phyloP scores from a whole-genome alignment of 2,329 filamentous ascomycete genomes.

The Tolypocladium guangdongense region DNA sequence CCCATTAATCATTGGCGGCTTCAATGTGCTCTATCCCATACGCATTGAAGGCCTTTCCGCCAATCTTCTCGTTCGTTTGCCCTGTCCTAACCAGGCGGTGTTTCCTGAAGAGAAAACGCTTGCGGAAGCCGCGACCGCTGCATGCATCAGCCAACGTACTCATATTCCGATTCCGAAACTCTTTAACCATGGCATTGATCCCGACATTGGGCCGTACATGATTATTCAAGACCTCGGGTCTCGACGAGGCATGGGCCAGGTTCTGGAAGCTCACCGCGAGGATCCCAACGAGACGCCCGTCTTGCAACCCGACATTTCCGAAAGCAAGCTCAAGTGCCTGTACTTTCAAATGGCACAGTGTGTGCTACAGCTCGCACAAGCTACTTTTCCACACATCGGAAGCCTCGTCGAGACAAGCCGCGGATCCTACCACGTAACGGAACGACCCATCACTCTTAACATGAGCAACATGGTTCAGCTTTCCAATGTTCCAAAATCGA shows the following conservation, averaged over 20 bases:
- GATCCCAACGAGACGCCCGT: constrained; percentile 10
- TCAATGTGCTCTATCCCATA: constrained; percentile 15
- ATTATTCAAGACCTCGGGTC: constrained; percentile 11
- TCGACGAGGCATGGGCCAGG: constrained; percentile 9
- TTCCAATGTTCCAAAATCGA: constrained; percentile 11
- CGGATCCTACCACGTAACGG: constrained; percentile 14
- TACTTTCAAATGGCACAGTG: constrained; percentile 27
- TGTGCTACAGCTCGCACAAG: constrained; percentile 24
- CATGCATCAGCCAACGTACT: constrained; percentile 8
- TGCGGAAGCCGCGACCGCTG: constrained; percentile 11
- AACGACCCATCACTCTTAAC: constrained; percentile 27
- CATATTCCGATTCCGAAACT: constrained; percentile 13
- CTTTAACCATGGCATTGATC: constrained; percentile 10
- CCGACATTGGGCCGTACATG: constrained; percentile 11
- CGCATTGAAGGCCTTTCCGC: constrained; percentile 6
- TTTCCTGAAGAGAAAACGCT: constrained; percentile 13
- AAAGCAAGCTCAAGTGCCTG: constrained; percentile 16
- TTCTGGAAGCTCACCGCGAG: constrained; percentile 8
- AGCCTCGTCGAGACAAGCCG: constrained; percentile 17
- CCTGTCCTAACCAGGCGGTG: constrained; percentile 8
- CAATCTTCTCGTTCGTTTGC: constrained; percentile 12
- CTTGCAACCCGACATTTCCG: constrained; percentile 14
- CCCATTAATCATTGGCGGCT: constrained; percentile 15
- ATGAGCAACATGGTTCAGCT: constrained; percentile 27
- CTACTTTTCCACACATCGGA: constrained; percentile 27